A percentile compares a stretch with the other conserved stretches of the same genome.
Evolutionary conservation across 1,284 basidiomycete species (phyloP).

Genomic region (Rhodotorula sp.): DNA sequence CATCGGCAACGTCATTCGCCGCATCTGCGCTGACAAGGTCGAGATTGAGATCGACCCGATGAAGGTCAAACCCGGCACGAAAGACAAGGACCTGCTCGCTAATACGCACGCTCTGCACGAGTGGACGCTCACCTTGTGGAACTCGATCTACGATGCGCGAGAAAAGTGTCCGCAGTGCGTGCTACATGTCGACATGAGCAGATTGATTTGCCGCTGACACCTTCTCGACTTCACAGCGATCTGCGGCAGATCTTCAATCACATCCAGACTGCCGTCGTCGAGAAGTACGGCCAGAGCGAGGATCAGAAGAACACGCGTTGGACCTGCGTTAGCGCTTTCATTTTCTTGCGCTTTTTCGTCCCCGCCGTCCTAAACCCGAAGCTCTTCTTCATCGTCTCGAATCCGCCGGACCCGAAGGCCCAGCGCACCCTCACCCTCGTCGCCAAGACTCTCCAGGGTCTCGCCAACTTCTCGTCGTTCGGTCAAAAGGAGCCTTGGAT

Average conservation of each 20-base stretch:
- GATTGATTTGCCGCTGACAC: not conserved
- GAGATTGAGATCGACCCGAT: constrained; percentile 70
- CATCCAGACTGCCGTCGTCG: constrained; percentile 67
- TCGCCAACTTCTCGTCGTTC: constrained; percentile 45
- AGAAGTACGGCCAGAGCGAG: constrained; percentile 52
- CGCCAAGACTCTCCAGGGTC: constrained; percentile 44
- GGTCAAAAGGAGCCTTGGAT: constrained; percentile 47
- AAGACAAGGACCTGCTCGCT: constrained; percentile 60
- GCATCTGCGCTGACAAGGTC: constrained; percentile 66
- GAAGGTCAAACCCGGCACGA: constrained; percentile 48
- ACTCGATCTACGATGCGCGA: constrained; percentile 68
- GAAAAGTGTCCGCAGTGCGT: constrained; percentile 69
- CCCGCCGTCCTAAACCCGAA: constrained; percentile 45
- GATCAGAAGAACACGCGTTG: constrained; percentile 55
- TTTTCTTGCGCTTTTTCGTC: constrained; percentile 73
- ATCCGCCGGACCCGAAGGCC: constrained; percentile 37
- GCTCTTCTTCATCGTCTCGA: constrained; percentile 40
- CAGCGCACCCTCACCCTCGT: constrained; percentile 44
- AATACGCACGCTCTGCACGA: constrained; percentile 49
- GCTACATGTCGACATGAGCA: constrained; percentile 1
- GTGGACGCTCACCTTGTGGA: constrained; percentile 76
- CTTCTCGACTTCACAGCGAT: constrained; percentile 57
- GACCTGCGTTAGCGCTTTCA: constrained; percentile 79
- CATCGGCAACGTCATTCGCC: constrained; percentile 65
- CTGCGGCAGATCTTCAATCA: constrained; percentile 68